Conservation (phyloP, 306 rosid genomes). For the Lathyrus oleraceus region DNA sequence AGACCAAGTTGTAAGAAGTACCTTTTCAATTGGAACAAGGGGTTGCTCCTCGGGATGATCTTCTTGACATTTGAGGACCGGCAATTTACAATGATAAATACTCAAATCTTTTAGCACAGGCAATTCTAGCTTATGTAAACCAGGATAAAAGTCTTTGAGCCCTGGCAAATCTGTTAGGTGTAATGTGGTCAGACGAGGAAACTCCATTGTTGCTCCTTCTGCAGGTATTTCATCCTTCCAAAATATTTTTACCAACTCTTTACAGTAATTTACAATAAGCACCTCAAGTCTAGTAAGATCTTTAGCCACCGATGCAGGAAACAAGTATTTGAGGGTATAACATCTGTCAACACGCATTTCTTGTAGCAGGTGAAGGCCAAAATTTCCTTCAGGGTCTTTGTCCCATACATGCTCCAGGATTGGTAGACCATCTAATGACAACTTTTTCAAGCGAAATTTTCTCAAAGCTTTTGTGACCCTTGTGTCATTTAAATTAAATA, state of each 20-base stretch:
- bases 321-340: constrained; percentile 12
- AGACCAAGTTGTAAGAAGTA: not conserved
- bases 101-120: not conserved
- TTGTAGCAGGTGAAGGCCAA: not conserved
- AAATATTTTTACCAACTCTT: not conserved
- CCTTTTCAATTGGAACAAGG: not conserved
- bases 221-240: not conserved
- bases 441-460: constrained; percentile 13
- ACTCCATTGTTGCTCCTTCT: not conserved
- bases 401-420: constrained; percentile 29
- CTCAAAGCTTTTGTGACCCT: not conserved
- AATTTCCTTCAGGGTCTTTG: constrained; percentile 13
- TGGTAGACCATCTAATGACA: not conserved
- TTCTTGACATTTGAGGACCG: not conserved
- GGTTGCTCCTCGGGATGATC: not conserved
- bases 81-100: not conserved
- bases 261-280: not conserved
- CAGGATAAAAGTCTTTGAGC: not conserved
- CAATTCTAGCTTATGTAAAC: not conserved
- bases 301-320: constrained; percentile 30
- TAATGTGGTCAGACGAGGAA: not conserved
- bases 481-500: constrained; percentile 10
- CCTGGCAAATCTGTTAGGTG: not conserved
- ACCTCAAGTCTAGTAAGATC: not conserved
- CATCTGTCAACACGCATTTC: not conserved